Percentiles rank a stretch among this genome's conserved stretches.
Evolutionary conservation across 2,329 filamentous ascomycete genomes (phyloP).

Genomic region (Nakataea oryzae): DNA sequence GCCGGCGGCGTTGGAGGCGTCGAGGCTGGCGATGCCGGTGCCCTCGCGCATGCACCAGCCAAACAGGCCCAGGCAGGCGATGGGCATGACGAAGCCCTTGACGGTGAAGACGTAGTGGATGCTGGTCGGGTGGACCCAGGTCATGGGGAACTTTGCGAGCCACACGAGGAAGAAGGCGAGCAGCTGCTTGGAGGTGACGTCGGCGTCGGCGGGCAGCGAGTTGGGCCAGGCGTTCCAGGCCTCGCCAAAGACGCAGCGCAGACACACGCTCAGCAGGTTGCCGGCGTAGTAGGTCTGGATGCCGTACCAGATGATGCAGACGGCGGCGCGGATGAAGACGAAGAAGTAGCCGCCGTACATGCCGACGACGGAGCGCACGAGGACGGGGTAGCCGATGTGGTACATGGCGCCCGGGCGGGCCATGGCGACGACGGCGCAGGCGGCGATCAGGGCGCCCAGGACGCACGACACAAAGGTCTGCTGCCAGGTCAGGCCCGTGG

Average conservation of each 20-base stretch:
- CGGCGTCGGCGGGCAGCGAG: constrained; percentile 17
- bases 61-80: constrained; percentile 24
- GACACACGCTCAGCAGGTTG: constrained; percentile 3
- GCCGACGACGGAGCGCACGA: constrained; percentile 26
- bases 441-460: constrained; percentile 6
- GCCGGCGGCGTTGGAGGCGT: constrained; percentile 16
- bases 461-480: constrained; percentile 26
- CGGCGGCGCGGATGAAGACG: constrained; percentile 21
- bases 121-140: constrained; percentile 19
- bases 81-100: constrained; percentile 17
- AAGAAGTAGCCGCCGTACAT: constrained; percentile 31
- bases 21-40: constrained; percentile 14
- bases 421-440: constrained; percentile 16
- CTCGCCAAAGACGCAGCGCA: constrained; percentile 3
- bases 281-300: constrained; percentile 8
- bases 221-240: constrained; percentile 21
- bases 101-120: constrained; percentile 16
- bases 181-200: constrained; percentile 22
- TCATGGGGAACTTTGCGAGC: constrained; percentile 20
- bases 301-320: constrained; percentile 17
- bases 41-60: constrained; percentile 21
- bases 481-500: constrained; percentile 33
- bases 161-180: constrained; percentile 26
- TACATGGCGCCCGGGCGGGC: constrained; percentile 23
- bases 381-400: constrained; percentile 29